Conservation (phyloP, 371 early-diverging fungal genomes). For the Mortierella sp. region DNA sequence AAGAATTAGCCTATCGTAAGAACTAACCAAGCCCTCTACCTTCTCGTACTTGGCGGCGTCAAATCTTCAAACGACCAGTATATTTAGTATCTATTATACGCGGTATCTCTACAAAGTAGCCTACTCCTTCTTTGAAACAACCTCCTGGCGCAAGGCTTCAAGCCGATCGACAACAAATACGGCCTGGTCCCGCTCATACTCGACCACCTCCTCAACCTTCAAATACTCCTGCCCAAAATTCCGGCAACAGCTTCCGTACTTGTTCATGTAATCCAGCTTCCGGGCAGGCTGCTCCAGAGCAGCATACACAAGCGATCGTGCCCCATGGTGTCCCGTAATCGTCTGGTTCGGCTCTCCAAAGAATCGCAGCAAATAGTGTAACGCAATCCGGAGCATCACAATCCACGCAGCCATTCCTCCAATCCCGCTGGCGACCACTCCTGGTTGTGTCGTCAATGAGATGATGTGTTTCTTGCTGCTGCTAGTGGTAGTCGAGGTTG, state of each 20-base stretch:
- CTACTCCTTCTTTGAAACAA: background rate
- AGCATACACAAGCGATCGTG: conserved; percentile 64
- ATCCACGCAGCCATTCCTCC: conserved; percentile 67
- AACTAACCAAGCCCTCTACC: too few relatives aligned
- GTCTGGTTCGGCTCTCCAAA: conserved; percentile 71
- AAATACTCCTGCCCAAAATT: conserved; percentile 25
- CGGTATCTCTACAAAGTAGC: background rate
- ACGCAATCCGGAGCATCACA: conserved; percentile 49
- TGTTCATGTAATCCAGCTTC: conserved; percentile 55
- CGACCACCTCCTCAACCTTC: conserved; percentile 30
- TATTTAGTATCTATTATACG: too few relatives aligned
- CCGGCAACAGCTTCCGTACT: conserved; percentile 30
- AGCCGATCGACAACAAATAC: conserved; percentile 27
- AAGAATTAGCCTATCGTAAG: too few relatives aligned
- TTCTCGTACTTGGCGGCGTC: too few relatives aligned
- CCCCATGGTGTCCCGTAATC: conserved; percentile 69
- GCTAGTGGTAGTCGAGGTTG: background rate
- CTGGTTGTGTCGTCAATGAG: conserved; percentile 78
- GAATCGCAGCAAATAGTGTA: conserved; percentile 66
- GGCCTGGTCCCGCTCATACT: conserved; percentile 39
- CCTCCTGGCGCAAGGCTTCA: conserved; percentile 27
- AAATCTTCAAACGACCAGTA: too few relatives aligned
- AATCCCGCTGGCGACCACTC: conserved; percentile 78
- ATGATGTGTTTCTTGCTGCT: conserved; percentile 32
- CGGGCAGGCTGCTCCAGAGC: conserved; percentile 60